These are phyloP conservation scores for Tetradesmus obliquus DNA, from an alignment of 139 green algal genomes.

Conservation along the genomic window DNA sequence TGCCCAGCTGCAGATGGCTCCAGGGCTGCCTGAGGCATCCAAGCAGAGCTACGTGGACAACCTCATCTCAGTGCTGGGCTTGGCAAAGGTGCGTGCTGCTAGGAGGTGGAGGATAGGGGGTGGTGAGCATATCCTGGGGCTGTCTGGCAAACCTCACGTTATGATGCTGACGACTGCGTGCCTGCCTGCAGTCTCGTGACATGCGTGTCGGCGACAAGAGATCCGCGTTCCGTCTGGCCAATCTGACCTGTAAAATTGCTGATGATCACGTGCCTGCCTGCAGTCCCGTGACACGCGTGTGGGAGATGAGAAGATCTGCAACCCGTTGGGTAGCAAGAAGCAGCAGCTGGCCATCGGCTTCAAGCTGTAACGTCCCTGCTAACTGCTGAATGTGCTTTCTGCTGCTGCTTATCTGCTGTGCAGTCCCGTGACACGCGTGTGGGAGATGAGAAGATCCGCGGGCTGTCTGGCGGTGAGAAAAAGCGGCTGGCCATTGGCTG, in stretches of 20 bases:
- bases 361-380: not conserved
- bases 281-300: constrained; percentile 64
- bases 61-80: constrained; percentile 79
- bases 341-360: constrained; percentile 88
- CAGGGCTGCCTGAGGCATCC: constrained; percentile 27
- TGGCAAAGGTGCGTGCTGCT: constrained; percentile 61
- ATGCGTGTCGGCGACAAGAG: constrained; percentile 79
- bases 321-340: constrained; percentile 81
- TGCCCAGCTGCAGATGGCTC: constrained; percentile 74
- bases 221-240: constrained; percentile 54
- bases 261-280: not conserved
- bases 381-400: not conserved
- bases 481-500: constrained; percentile 90
- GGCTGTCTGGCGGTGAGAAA: constrained; percentile 82
- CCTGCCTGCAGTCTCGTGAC: constrained; percentile 19
- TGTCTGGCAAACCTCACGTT: no score
- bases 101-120: not conserved
- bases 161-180: not conserved
- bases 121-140: no score
- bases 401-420: not conserved
- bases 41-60: constrained; percentile 66
- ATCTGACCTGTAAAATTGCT: not conserved
- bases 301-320: constrained; percentile 78
- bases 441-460: constrained; percentile 80
- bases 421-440: constrained; percentile 65